Percentiles rank a stretch among this genome's conserved stretches.
Conservation (phyloP, 2,329 filamentous ascomycete genomes). For the Grosmannia serpens region DNA sequence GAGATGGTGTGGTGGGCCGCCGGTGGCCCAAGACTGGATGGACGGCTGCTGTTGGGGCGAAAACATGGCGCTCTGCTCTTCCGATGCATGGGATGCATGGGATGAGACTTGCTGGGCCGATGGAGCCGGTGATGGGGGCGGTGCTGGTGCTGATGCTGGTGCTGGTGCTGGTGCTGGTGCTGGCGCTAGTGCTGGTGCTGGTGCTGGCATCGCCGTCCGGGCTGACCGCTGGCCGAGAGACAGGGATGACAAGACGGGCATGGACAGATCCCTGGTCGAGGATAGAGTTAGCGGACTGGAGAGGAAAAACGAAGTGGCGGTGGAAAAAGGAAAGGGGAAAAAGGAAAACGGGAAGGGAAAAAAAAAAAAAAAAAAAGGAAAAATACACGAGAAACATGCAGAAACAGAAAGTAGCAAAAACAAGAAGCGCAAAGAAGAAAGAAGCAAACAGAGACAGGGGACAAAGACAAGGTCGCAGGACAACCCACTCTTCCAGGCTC, state of each 20-base stretch:
- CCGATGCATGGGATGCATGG: background rate
- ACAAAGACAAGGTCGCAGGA: background rate
- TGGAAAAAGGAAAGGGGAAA: background rate
- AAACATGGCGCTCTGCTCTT: slow-evolving; percentile 15
- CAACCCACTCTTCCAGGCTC: slow-evolving; percentile 58
- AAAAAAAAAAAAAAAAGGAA: background rate
- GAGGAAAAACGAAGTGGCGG: background rate
- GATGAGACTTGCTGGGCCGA: background rate
- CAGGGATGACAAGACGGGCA: slow-evolving; percentile 38
- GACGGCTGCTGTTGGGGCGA: slow-evolving; percentile 29
- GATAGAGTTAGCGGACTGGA: slow-evolving; percentile 2
- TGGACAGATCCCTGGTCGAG: slow-evolving; percentile 34
- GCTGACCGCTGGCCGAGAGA: slow-evolving; percentile 20
- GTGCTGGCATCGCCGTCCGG: slow-evolving; percentile 11
- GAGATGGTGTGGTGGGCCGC: slow-evolving; percentile 44
- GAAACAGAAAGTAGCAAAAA: background rate
- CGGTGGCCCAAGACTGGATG: slow-evolving; percentile 43
- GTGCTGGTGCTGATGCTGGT: slow-evolving; percentile 11
- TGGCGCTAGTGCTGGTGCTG: slow-evolving; percentile 11
- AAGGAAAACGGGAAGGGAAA: background rate
- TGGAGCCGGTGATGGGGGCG: background rate
- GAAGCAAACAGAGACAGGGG: background rate
- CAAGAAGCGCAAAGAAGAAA: background rate
- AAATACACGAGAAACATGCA: background rate
- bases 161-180: background rate